phyloP scores from a whole-genome alignment of 2,329 filamentous ascomycete species.

The Hymenoscyphus salicellus region DNA sequence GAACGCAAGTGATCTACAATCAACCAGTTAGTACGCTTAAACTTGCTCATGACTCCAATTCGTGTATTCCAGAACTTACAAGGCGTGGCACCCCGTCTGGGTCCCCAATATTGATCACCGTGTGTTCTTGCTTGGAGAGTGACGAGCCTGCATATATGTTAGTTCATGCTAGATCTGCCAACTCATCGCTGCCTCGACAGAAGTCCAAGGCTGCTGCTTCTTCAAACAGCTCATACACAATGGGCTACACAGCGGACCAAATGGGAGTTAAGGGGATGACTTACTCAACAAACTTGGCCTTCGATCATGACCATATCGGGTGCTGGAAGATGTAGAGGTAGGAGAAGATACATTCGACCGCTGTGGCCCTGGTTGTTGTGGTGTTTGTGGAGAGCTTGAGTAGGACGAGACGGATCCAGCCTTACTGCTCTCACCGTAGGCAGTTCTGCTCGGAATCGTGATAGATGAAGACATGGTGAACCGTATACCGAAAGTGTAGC shows the following conservation, averaged over 20 bases:
- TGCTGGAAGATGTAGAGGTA: slow-evolving; percentile 37
- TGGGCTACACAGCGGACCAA: not conserved
- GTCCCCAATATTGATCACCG: slow-evolving; percentile 75
- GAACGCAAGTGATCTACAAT: slow-evolving; percentile 71
- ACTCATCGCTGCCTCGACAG: slow-evolving; percentile 1
- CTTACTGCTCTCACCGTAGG: slow-evolving; percentile 42
- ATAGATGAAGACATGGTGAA: slow-evolving; percentile 62
- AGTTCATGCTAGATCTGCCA: slow-evolving; percentile 24
- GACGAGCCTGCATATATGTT: slow-evolving; percentile 57
- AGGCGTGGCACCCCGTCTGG: slow-evolving; percentile 69
- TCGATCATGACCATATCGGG: slow-evolving; percentile 49
- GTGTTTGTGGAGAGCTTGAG: slow-evolving; percentile 54
- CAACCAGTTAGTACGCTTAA: slow-evolving; percentile 18
- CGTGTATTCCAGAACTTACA: slow-evolving; percentile 47
- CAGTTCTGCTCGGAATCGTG: slow-evolving; percentile 56
- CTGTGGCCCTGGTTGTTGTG: slow-evolving; percentile 44
- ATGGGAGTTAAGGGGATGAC: slow-evolving; percentile 31
- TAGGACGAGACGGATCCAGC: slow-evolving; percentile 54
- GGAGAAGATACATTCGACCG: slow-evolving; percentile 42
- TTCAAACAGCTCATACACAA: not conserved
- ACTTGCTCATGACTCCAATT: slow-evolving; percentile 10
- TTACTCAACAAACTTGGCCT: slow-evolving; percentile 62
- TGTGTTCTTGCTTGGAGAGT: slow-evolving; percentile 71
- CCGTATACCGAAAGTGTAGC: not conserved
- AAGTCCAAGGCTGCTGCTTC: not conserved